A percentile compares a stretch with the other conserved stretches of the same genome.
phyloP scores from a whole-genome alignment of 768 basidiomycete species.

The Panus rudis region DNA sequence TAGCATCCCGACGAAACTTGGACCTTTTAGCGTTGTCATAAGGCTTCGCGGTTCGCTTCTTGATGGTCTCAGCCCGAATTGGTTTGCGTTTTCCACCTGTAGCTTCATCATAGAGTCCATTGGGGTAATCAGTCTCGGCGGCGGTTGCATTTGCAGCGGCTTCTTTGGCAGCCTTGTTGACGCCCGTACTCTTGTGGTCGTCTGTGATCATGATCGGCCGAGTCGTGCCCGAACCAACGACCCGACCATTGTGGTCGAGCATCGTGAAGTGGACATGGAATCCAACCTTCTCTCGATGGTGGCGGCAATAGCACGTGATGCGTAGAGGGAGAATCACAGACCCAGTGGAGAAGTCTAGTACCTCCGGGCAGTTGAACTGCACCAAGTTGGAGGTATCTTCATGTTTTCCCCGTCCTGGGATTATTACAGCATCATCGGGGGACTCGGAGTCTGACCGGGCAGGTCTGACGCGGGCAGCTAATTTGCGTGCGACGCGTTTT shows the following conservation, averaged over 20 bases:
- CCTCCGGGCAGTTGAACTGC: conserved; percentile 90
- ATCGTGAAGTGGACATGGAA: conserved; percentile 88
- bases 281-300: conserved; percentile 95
- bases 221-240: conserved; percentile 77
- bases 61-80: conserved; percentile 28
- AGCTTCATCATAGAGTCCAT: too few relatives aligned
- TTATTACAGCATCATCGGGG: conserved; percentile 39
- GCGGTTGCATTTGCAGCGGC: too few relatives aligned
- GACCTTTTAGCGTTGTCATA: conserved; percentile 40
- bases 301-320: conserved; percentile 97
- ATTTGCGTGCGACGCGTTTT: conserved; percentile 84
- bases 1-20: conserved; percentile 21
- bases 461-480: conserved; percentile 78
- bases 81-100: conserved; percentile 44
- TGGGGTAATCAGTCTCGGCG: too few relatives aligned
- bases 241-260: conserved; percentile 68
- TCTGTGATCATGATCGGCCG: conserved; percentile 98
- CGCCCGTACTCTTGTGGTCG: conserved; percentile 83
- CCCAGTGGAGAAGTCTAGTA: conserved; percentile 83
- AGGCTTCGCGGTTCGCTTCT: conserved; percentile 66
- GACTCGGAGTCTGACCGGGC: conserved; percentile 71
- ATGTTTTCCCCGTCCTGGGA: conserved; percentile 37
- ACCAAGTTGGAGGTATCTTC: conserved; percentile 82
- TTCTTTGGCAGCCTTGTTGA: too few relatives aligned
- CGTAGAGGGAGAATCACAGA: conserved; percentile 87